Percentiles rank a stretch among this genome's conserved stretches.
These are phyloP conservation scores for Schizopora paradoxa DNA, from an alignment of 1,284 basidiomycete genomes.

Conservation along the genomic window DNA sequence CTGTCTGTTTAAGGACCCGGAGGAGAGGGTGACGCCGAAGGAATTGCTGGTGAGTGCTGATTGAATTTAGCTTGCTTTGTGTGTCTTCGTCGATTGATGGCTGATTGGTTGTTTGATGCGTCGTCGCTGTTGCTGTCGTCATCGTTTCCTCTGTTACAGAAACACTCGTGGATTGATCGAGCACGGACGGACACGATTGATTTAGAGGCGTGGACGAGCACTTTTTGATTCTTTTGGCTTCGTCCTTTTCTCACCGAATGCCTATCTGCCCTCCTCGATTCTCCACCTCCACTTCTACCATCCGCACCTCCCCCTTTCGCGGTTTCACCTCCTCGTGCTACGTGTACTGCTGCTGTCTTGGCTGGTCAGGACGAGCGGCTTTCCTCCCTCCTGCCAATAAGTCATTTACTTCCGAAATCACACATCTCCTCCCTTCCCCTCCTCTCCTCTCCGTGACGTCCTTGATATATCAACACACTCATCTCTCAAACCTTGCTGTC, in stretches of 20 bases:
- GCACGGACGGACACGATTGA: conserved; percentile 47
- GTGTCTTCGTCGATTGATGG: not conserved
- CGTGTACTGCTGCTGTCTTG: too few species aligned
- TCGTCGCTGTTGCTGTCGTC: conserved; percentile 9
- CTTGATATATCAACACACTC: too few species aligned
- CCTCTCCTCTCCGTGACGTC: too few species aligned
- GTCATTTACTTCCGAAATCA: too few species aligned
- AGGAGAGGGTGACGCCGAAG: conserved; percentile 72
- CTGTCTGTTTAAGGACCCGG: conserved; percentile 82
- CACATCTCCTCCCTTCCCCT: too few species aligned
- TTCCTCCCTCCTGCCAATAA: too few species aligned
- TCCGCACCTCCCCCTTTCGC: not conserved
- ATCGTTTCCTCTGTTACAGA: conserved; percentile 31
- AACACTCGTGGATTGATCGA: conserved; percentile 53
- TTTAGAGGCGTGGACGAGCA: conserved; percentile 59
- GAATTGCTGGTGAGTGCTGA: conserved; percentile 66
- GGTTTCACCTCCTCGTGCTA: too few species aligned
- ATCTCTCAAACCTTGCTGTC: too few species aligned
- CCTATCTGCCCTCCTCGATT: not conserved
- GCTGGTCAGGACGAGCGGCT: too few species aligned
- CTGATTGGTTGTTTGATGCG: not conserved
- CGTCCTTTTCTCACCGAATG: not conserved
- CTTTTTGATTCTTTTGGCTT: conserved; percentile 37
- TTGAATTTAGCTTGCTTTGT: conserved; percentile 2
- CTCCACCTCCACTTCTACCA: not conserved